These are phyloP conservation scores for Diaporthe longicolla DNA, from an alignment of 2,329 filamentous ascomycete genomes.

Conservation along the genomic window DNA sequence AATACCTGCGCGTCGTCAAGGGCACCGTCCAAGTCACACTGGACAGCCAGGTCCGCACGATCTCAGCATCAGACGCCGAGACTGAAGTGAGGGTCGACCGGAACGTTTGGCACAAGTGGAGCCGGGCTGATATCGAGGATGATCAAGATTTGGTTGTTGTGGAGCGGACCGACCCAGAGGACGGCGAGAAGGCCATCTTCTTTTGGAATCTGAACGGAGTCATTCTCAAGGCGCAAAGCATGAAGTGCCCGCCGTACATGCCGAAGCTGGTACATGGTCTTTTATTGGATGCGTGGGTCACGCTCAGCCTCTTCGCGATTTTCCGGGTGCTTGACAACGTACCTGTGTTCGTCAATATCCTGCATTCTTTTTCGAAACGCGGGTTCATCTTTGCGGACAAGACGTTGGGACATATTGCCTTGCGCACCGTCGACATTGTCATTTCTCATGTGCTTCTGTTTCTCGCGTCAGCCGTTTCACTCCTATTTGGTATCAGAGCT, in stretches of 20 bases:
- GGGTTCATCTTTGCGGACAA: constrained; percentile 45
- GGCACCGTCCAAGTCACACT: constrained; percentile 53
- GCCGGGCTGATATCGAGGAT: constrained; percentile 51
- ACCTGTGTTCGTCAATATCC: constrained; percentile 49
- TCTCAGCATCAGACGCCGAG: constrained; percentile 45
- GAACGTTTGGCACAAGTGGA: constrained; percentile 61
- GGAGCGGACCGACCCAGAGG: constrained; percentile 62
- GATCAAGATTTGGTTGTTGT: constrained; percentile 57
- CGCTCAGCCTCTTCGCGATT: constrained; percentile 49
- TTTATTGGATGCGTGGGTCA: constrained; percentile 49
- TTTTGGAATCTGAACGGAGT: constrained; percentile 65
- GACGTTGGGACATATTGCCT: constrained; percentile 34
- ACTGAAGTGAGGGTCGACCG: constrained; percentile 54
- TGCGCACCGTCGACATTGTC: constrained; percentile 25
- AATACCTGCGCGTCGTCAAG: constrained; percentile 59
- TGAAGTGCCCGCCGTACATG: constrained; percentile 40
- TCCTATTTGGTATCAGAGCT: constrained; percentile 35
- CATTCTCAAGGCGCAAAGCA: constrained; percentile 49
- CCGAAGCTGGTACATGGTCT: constrained; percentile 41
- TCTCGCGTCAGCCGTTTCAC: constrained; percentile 22
- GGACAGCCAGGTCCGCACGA: constrained; percentile 39
- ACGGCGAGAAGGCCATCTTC: constrained; percentile 62
- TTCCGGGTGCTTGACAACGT: constrained; percentile 51
- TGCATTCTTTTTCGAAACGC: constrained; percentile 46
- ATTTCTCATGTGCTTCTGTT: constrained; percentile 35